A percentile compares a stretch with the other conserved stretches of the same genome.
Evolutionary conservation across 163 green algal species (phyloP).

Genomic region (Volvox carteri): DNA sequence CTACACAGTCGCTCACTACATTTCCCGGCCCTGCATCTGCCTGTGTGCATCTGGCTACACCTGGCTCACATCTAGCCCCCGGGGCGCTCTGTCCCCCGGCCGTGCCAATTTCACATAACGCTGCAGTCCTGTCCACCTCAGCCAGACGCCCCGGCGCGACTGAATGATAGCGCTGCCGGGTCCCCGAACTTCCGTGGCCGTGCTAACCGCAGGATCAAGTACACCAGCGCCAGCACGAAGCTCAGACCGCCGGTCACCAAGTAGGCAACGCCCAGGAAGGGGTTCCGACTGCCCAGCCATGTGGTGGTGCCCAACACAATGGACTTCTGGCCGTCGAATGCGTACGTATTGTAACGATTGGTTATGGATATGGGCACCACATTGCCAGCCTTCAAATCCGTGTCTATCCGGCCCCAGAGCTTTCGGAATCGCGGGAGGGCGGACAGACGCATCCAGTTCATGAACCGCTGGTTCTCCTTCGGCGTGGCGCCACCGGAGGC

Average conservation of each 20-base stretch:
- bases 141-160: background rate
- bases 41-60: too few species aligned
- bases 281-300: constrained; percentile 95
- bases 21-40: too few species aligned
- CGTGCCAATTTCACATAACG: too few species aligned
- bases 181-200: constrained; percentile 77
- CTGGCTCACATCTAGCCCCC: too few species aligned
- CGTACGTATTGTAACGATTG: constrained; percentile 95
- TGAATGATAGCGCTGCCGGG: constrained; percentile 65
- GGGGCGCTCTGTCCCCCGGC: too few species aligned
- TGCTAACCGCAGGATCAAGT: constrained; percentile 66
- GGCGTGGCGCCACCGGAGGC: constrained; percentile 41
- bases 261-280: constrained; percentile 91
- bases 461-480: constrained; percentile 87
- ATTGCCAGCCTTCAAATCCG: constrained; percentile 69
- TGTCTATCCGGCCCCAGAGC: constrained; percentile 87
- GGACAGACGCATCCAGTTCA: constrained; percentile 94
- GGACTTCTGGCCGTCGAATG: constrained; percentile 79
- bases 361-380: constrained; percentile 51
- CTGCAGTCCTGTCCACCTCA: too few species aligned
- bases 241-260: constrained; percentile 82
- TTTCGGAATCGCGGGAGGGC: constrained; percentile 91
- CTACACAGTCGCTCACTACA: too few species aligned
- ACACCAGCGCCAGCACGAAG: constrained; percentile 74
- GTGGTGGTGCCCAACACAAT: constrained; percentile 90